Conservation (phyloP, 768 basidiomycete genomes). For the Tylopilus plumbeoviolaceoides region DNA sequence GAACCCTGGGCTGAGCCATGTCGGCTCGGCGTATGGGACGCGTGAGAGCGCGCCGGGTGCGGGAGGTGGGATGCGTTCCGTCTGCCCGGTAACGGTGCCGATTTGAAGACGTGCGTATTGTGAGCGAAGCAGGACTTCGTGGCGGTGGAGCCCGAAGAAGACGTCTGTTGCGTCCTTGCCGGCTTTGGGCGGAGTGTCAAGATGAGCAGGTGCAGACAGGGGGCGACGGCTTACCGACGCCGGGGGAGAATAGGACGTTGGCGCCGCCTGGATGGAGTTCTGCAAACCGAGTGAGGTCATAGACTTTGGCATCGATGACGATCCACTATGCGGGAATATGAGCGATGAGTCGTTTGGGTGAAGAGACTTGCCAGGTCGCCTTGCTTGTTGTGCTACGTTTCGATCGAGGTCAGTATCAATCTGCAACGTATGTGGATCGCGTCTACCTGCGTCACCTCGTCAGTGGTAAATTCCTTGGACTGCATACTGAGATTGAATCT, state of each 20-base stretch:
- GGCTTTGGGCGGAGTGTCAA: slow-evolving; percentile 33
- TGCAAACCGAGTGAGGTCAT: slow-evolving; percentile 76
- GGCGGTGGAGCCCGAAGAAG: slow-evolving; percentile 84
- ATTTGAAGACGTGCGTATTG: slow-evolving; percentile 71
- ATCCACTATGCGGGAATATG: slow-evolving; percentile 56
- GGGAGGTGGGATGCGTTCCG: slow-evolving; percentile 50
- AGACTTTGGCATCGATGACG: slow-evolving; percentile 76
- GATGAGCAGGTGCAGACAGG: not conserved
- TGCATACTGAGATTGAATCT: slow-evolving; percentile 11
- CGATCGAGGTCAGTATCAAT: not conserved
- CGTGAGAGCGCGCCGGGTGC: slow-evolving; percentile 61
- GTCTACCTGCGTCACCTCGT: slow-evolving; percentile 68
- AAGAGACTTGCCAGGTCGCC: slow-evolving; percentile 64
- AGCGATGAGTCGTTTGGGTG: not conserved
- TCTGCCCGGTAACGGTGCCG: slow-evolving; percentile 54
- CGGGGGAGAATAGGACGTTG: slow-evolving; percentile 62
- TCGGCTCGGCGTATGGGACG: slow-evolving; percentile 84
- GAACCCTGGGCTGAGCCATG: slow-evolving; percentile 70
- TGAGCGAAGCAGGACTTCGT: slow-evolving; percentile 71
- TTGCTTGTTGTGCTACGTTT: slow-evolving; percentile 74
- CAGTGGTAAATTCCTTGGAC: slow-evolving; percentile 39
- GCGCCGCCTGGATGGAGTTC: slow-evolving; percentile 82
- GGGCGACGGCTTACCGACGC: slow-evolving; percentile 50
- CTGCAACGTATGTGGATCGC: not conserved
- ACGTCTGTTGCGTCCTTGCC: slow-evolving; percentile 73